These are phyloP conservation scores for Trichophaea hybrida DNA, from an alignment of 2,329 filamentous ascomycete genomes.

Conservation along the genomic window DNA sequence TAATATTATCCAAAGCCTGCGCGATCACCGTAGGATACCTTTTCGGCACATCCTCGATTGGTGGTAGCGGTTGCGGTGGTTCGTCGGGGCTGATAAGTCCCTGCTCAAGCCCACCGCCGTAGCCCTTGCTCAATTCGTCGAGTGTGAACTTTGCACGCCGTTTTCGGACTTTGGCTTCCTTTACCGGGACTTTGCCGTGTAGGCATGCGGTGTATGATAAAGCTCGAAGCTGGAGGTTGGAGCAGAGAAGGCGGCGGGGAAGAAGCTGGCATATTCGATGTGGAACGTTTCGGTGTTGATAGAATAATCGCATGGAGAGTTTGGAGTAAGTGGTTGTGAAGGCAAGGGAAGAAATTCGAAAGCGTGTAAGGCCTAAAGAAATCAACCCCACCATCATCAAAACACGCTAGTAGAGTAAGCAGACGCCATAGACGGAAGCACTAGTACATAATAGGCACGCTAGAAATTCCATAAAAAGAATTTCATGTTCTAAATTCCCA, in stretches of 20 bases:
- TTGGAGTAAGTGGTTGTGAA: neutral
- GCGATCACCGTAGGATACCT: conserved; percentile 74
- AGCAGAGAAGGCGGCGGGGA: neutral
- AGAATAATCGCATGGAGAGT: neutral
- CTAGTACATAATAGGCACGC: too few species aligned
- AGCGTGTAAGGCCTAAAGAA: neutral
- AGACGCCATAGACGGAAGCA: too few species aligned
- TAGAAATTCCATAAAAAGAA: too few species aligned
- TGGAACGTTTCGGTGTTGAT: neutral
- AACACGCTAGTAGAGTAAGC: neutral
- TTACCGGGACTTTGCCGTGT: neutral
- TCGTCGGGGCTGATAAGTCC: neutral
- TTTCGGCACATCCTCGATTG: neutral
- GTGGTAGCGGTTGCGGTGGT: neutral
- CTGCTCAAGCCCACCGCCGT: neutral
- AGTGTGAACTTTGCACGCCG: neutral
- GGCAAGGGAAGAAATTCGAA: neutral
- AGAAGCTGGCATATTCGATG: neutral
- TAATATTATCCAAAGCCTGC: conserved; percentile 79
- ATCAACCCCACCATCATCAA: neutral
- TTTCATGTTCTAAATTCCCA: neutral
- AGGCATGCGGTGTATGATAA: neutral
- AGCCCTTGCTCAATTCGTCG: neutral
- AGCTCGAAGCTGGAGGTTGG: neutral
- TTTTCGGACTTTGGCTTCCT: neutral